phyloP scores from a whole-genome alignment of 768 basidiomycete species.

The Lactarius deliciosus region DNA sequence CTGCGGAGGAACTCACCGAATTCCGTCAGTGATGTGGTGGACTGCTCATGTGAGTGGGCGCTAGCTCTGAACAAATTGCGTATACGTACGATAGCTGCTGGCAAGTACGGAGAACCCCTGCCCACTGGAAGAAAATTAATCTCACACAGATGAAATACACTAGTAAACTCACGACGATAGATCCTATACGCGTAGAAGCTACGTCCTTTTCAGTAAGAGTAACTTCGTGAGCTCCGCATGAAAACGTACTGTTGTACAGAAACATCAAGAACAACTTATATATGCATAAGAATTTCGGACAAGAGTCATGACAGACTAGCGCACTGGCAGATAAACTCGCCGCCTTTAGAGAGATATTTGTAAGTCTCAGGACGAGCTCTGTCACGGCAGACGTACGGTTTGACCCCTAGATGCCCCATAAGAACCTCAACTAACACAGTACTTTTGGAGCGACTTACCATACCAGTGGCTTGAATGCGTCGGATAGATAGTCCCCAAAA shows the following conservation, averaged over 20 bases:
- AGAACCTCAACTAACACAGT: neutral
- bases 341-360: neutral
- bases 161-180: neutral
- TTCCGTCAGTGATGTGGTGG: neutral
- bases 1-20: neutral
- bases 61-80: too few relatives aligned
- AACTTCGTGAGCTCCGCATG: neutral
- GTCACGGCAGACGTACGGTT: neutral
- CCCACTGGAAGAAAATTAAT: too few relatives aligned
- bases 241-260: neutral
- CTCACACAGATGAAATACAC: neutral
- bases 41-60: too few relatives aligned
- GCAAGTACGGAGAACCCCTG: too few relatives aligned
- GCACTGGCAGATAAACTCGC: neutral
- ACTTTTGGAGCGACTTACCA: too few relatives aligned
- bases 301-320: neutral
- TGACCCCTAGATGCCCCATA: neutral
- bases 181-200: neutral
- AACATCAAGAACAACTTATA: neutral
- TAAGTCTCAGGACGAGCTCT: too few relatives aligned
- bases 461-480: too few relatives aligned
- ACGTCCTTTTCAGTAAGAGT: neutral
- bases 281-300: neutral
- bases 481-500: neutral
- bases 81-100: too few relatives aligned